phyloP scores from a whole-genome alignment of 2,329 filamentous ascomycete genomes.

The Colletotrichum salicis region DNA sequence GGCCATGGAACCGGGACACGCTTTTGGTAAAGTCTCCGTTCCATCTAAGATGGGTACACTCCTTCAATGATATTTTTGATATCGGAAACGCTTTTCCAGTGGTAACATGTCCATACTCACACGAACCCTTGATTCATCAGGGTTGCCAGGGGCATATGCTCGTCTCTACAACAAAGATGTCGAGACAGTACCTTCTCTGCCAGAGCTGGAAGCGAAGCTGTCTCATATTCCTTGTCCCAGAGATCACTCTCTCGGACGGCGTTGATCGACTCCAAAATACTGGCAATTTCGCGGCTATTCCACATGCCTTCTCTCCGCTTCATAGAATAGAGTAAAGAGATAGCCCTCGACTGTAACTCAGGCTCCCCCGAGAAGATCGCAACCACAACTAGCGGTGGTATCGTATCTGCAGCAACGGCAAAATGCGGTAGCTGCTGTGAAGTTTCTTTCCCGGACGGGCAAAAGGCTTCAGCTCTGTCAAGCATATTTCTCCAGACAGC shows the following conservation, averaged over 20 bases:
- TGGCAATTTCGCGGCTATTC: slow-evolving; percentile 37
- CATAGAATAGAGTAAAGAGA: slow-evolving; percentile 33
- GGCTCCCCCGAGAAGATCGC: background rate
- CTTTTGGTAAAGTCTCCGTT: background rate
- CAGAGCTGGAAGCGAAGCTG: no score
- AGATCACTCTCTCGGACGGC: no score
- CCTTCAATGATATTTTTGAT: background rate
- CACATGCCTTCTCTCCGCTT: slow-evolving; percentile 38
- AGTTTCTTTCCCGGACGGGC: background rate
- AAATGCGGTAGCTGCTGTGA: background rate
- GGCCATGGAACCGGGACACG: background rate
- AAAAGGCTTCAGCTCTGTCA: background rate
- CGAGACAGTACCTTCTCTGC: no score
- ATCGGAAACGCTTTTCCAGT: background rate
- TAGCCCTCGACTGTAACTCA: background rate
- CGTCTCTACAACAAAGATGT: no score
- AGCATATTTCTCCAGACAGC: background rate
- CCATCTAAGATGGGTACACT: background rate
- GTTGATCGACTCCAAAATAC: no score
- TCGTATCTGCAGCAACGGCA: slow-evolving; percentile 11
- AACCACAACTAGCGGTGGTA: slow-evolving; percentile 11
- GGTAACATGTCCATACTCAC: no score
- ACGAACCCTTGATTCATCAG: no score
- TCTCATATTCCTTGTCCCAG: no score
- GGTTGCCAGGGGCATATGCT: no score